Percentiles rank a stretch among this genome's conserved stretches.
phyloP scores from a whole-genome alignment of 2,329 filamentous ascomycete species.

The Lachnellula suecica region DNA sequence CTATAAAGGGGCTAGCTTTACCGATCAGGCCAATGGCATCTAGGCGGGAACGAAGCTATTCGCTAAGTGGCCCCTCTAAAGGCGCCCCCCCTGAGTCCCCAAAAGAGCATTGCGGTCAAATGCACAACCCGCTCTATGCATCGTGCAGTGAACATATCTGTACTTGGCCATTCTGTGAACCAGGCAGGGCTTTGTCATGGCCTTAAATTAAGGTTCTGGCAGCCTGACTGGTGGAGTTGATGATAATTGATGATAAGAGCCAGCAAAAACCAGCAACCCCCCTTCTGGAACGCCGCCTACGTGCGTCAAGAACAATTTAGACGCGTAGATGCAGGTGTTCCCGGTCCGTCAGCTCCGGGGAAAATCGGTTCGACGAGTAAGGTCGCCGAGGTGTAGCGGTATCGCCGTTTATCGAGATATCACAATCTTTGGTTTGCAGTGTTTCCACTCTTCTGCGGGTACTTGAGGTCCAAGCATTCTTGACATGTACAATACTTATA shows the following conservation, averaged over 20 bases:
- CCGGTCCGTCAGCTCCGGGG: no score
- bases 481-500: no score
- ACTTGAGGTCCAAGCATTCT: no score
- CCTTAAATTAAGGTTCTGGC: not conserved
- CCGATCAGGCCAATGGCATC: not conserved
- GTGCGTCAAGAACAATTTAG: not conserved
- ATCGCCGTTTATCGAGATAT: no score
- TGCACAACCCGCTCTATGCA: not conserved
- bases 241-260: not conserved
- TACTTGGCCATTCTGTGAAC: not conserved
- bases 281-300: not conserved
- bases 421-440: no score
- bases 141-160: not conserved
- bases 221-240: not conserved
- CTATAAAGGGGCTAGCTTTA: not conserved
- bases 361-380: no score
- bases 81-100: no score
- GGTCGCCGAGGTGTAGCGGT: no score
- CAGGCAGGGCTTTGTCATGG: not conserved
- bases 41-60: not conserved
- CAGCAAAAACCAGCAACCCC: no score
- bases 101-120: not conserved
- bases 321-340: not conserved
- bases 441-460: no score
- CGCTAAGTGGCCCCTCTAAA: no score